Conservation (phyloP, 306 rosid genomes). For the Acacia acuminata region DNA sequence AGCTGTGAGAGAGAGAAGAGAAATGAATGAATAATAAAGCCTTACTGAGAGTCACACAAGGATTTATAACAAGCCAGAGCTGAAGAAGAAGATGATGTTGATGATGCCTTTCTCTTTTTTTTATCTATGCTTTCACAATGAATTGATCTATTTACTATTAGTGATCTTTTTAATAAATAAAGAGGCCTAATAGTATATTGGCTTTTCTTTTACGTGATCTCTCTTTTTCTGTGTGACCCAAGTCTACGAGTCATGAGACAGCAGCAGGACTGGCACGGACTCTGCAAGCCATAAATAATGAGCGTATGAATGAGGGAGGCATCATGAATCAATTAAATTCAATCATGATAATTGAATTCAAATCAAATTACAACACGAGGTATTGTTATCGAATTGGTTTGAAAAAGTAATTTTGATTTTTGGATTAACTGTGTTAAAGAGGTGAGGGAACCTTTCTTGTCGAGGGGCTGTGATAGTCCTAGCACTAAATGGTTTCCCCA, state of each 20-base stretch:
- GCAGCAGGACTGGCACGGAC: background rate
- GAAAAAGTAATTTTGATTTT: too few species aligned
- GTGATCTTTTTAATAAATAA: slow-evolving; percentile 41
- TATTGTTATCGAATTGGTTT: too few species aligned
- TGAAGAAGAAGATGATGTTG: too few species aligned
- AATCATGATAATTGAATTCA: slow-evolving; percentile 31
- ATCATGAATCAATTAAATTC: background rate
- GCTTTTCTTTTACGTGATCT: slow-evolving; percentile 41
- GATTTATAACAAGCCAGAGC: background rate
- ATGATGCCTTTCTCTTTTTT: background rate
- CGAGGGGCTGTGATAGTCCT: too few species aligned
- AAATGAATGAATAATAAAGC: background rate
- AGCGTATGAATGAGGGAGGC: too few species aligned
- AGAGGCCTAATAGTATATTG: slow-evolving; percentile 44
- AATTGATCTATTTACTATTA: background rate
- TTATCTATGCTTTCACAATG: background rate
- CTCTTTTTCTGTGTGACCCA: background rate
- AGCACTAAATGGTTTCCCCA: too few species aligned
- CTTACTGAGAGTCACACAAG: background rate
- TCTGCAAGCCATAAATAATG: slow-evolving; percentile 39
- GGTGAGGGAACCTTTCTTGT: too few species aligned
- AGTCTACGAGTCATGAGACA: background rate
- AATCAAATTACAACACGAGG: background rate
- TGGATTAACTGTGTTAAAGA: too few species aligned
- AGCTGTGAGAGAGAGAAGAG: background rate